Conservation (phyloP, 2,329 filamentous ascomycete species). For the Didymella pomorum region DNA sequence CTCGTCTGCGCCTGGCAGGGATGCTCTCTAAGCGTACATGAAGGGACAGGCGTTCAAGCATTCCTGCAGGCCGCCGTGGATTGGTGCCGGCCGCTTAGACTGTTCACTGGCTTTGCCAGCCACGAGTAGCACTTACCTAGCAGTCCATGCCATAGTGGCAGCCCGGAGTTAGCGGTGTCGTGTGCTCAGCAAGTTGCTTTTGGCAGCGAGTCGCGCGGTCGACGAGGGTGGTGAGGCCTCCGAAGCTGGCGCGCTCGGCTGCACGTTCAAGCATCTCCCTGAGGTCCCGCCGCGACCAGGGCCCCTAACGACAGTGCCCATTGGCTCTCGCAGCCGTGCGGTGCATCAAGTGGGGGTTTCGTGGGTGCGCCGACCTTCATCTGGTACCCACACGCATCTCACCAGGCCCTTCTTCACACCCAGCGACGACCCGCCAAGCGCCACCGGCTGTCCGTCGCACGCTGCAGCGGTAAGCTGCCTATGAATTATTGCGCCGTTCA, state of each 20-base stretch:
- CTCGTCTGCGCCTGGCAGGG: conserved; percentile 16
- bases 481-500: conserved; percentile 37
- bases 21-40: conserved; percentile 7
- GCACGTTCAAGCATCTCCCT: conserved; percentile 27
- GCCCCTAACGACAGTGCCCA: conserved; percentile 4
- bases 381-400: conserved; percentile 23
- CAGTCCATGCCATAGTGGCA: not conserved
- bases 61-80: conserved; percentile 4
- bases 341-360: conserved; percentile 28
- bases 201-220: conserved; percentile 15
- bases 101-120: not conserved
- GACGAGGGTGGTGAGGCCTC: conserved; percentile 18
- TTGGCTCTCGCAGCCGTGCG: conserved; percentile 16
- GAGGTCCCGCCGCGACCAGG: conserved; percentile 17
- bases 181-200: conserved; percentile 4
- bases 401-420: conserved; percentile 16
- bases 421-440: conserved; percentile 31
- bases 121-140: not conserved
- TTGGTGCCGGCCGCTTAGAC: not conserved
- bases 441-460: conserved; percentile 34
- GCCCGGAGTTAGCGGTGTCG: conserved; percentile 1
- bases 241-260: conserved; percentile 23
- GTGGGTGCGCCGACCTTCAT: conserved; percentile 31
- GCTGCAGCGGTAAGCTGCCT: conserved; percentile 33
- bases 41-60: conserved; percentile 16